Evolutionary conservation across 1,284 basidiomycete species (phyloP), one percentile per base, ranked within the genome.

Genomic region (Marasmius oreades): DNA sequence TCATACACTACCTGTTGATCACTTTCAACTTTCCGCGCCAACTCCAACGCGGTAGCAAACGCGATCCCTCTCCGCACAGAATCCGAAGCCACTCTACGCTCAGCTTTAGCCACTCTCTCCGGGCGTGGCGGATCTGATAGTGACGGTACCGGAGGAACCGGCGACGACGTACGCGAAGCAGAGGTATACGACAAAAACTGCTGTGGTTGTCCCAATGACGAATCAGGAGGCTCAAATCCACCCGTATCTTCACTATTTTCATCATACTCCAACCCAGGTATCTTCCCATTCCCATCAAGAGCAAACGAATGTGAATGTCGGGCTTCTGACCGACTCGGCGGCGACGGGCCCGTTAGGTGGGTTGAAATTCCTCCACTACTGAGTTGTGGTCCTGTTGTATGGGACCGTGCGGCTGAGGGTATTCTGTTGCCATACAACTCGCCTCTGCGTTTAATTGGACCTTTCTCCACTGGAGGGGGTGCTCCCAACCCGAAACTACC

Each of bases 391-490:
- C 63, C 63, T n/a, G 65, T 70, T 42, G 70, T 71, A 20, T 70
- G 73, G 20, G 64, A 66, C 46, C 76, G 70, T 45, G 72, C 68
- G 31, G 76, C 73, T 34, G 76, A 72, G 50, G 81, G 79, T 47
- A 89, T 79, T 26, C 87, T 76, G 69, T 90, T 90, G 26, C 86
- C 88, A 64, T 89, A 88, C 28, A 89, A 70, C 67, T 89, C 86
- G 43, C 82, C 81, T 52, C 77, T 77, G 63, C 77, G 79, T 64
- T 73, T 79, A 42, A 72, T 66, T 33, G 75, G 72, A 11, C 69
- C 69, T 53, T 74, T 75, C 51, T 79, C 81, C 42, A 75, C 69
- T 37, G 70, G 66, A 16, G 81, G 81, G 5, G 85, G 84, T 5
- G 80, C 80, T n/a, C 85, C 85, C 61, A 88, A 71, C 12, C 80